Conservation (phyloP, 148 eudicot species). For the Persicaria tinctoria region DNA sequence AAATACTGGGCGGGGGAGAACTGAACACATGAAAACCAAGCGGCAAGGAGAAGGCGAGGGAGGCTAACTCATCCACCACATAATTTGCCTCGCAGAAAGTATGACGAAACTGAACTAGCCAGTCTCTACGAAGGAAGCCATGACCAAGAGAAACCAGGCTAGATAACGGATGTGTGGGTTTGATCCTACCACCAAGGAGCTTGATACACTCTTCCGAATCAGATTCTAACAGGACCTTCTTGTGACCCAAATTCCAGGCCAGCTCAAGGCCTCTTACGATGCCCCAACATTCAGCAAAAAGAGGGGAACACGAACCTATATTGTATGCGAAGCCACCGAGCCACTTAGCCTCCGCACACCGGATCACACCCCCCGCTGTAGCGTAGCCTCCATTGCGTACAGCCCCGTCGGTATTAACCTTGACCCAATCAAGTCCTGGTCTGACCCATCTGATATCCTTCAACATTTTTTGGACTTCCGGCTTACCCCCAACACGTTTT, state of each 20-base stretch:
- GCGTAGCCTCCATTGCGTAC: too few species aligned
- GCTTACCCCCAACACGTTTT: too few species aligned
- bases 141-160: background rate
- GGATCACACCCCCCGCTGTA: too few species aligned
- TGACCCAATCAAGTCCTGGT: too few species aligned
- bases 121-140: background rate
- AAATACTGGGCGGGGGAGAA: background rate
- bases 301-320: background rate
- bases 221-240: background rate
- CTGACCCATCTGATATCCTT: too few species aligned
- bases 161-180: background rate
- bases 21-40: background rate
- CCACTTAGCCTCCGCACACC: background rate
- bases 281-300: background rate
- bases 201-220: background rate
- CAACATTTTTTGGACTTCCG: too few species aligned
- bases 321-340: background rate
- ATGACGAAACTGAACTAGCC: background rate
- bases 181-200: background rate
- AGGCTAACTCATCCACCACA: background rate
- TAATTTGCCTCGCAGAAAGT: background rate
- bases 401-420: too few species aligned
- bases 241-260: background rate
- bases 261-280: background rate
- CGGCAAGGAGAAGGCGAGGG: background rate